A percentile compares a stretch with the other conserved stretches of the same genome.
Conservation (phyloP, 2,329 filamentous ascomycete species). For the Calonectria fujianensis region DNA sequence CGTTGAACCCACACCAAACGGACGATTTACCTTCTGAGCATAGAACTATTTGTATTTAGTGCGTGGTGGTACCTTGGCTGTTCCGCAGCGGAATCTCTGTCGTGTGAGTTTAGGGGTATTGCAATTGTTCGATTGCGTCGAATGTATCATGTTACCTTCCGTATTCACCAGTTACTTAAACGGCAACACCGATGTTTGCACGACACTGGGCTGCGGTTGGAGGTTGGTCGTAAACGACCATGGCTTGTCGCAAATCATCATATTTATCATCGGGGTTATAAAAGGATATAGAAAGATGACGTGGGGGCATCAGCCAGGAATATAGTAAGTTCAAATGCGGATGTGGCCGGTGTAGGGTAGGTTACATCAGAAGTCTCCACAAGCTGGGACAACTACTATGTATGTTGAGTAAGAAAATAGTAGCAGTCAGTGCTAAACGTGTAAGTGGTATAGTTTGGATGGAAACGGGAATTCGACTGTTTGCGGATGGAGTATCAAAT, state of each 20-base stretch:
- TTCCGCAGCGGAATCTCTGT: neutral
- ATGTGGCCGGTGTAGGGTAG: neutral
- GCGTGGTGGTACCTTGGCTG: neutral
- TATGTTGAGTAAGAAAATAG: conserved; percentile 14
- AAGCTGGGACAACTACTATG: neutral
- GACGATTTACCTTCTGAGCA: too few species aligned
- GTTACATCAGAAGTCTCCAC: too few species aligned
- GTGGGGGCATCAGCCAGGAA: neutral
- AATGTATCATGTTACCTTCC: neutral
- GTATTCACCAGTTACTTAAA: too few species aligned
- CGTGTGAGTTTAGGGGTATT: neutral
- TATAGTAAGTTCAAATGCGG: neutral
- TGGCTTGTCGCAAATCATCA: neutral
- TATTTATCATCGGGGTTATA: neutral
- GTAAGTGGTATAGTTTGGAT: neutral
- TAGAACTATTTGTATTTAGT: neutral
- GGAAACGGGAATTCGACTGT: neutral
- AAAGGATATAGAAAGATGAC: neutral
- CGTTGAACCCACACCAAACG: neutral
- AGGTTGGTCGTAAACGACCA: neutral
- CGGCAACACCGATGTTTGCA: neutral
- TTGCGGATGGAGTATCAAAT: neutral
- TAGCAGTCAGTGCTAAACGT: neutral
- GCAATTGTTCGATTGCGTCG: neutral
- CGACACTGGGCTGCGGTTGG: neutral